Percentiles rank a stretch among this genome's conserved stretches.
Conservation (phyloP, 129 eudicot species). For the Arctium minus region DNA sequence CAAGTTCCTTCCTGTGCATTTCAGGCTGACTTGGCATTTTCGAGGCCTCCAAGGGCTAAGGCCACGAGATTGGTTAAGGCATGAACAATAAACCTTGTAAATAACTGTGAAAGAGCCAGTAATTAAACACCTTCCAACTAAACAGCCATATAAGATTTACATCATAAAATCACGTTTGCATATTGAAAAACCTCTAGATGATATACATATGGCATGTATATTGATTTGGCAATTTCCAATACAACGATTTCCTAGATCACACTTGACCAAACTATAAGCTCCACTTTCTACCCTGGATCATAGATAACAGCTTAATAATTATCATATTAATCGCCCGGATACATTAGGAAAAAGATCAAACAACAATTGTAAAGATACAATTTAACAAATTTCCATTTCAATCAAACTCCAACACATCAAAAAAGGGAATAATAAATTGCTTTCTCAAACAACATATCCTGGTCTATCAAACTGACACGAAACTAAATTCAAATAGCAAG, state of each 20-base stretch:
- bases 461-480: constrained; percentile 27
- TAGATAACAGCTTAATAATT: constrained; percentile 5
- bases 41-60: neutral
- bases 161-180: neutral
- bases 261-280: neutral
- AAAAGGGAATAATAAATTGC: constrained; percentile 5
- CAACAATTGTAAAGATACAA: neutral
- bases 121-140: neutral
- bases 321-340: neutral
- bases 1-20: neutral
- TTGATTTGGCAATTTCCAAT: neutral
- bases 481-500: constrained; percentile 12
- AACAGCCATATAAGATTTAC: constrained; percentile 8
- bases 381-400: neutral
- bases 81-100: neutral
- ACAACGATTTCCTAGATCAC: constrained; percentile 4
- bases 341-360: neutral
- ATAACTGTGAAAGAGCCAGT: neutral
- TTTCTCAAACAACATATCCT: constrained; percentile 7
- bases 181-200: constrained; percentile 5
- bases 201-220: neutral
- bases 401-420: neutral
- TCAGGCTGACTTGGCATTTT: neutral
- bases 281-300: constrained; percentile 11
- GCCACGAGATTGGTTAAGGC: neutral